A percentile compares a stretch with the other conserved stretches of the same genome.
These are phyloP conservation scores for Beauveria rudraprayagi DNA, from an alignment of 2,329 filamentous ascomycete species.

Conservation along the genomic window DNA sequence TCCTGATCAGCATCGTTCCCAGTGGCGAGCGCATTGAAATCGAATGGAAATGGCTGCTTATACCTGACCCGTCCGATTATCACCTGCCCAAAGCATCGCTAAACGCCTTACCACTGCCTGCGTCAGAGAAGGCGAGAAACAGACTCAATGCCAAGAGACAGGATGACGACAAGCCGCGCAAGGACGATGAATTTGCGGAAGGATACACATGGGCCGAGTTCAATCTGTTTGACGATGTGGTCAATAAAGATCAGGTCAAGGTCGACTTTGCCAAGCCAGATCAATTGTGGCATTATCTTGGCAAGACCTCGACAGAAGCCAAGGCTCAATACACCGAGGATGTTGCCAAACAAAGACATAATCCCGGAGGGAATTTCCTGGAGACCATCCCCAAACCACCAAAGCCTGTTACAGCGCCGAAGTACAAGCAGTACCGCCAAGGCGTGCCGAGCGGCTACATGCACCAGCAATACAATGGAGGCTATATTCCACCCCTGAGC, in stretches of 20 bases:
- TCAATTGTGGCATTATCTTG: conserved; percentile 83
- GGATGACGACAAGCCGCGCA: conserved; percentile 53
- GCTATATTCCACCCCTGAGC: conserved; percentile 15
- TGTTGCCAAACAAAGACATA: conserved; percentile 49
- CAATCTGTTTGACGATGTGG: conserved; percentile 49
- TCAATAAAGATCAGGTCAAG: conserved; percentile 55
- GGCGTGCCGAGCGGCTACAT: conserved; percentile 22
- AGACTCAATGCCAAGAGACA: conserved; percentile 59
- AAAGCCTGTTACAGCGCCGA: conserved; percentile 26
- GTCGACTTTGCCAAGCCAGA: conserved; percentile 65
- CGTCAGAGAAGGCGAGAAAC: conserved; percentile 53
- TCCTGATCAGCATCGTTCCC: conserved; percentile 77
- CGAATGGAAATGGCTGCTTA: conserved; percentile 74
- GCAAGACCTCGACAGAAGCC: conserved; percentile 77
- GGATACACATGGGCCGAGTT: conserved; percentile 76
- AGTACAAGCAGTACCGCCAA: conserved; percentile 19
- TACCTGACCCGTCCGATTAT: conserved; percentile 63
- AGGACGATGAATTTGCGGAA: conserved; percentile 59
- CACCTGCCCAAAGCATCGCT: conserved; percentile 66
- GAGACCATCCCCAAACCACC: conserved; percentile 55
- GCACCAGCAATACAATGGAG: conserved; percentile 7
- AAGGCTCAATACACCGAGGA: conserved; percentile 88
- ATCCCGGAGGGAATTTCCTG: conserved; percentile 63
- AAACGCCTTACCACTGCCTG: conserved; percentile 63
- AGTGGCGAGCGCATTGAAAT: conserved; percentile 70